Conservation (phyloP, 352 stramenopile genomes). For the Phytophthora idaei region DNA sequence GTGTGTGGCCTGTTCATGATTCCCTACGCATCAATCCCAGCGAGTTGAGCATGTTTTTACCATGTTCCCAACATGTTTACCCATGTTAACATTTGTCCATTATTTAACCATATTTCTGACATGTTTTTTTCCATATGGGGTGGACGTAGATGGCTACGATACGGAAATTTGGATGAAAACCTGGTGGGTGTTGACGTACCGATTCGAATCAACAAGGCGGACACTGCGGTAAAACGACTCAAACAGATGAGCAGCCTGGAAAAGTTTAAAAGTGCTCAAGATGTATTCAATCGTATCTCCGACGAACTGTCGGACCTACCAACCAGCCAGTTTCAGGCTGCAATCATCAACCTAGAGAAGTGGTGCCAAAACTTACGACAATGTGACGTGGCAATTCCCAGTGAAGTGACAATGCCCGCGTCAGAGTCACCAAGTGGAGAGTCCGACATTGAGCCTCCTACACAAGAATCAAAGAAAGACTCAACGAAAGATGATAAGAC, state of each 20-base stretch:
- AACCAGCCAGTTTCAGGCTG: background rate
- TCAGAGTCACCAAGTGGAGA: background rate
- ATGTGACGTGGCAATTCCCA: too few relatives aligned
- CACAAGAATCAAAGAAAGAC: too few relatives aligned
- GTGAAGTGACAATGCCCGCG: background rate
- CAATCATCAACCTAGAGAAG: background rate
- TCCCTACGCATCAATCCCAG: background rate
- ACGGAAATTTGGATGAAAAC: background rate
- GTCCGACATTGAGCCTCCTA: background rate
- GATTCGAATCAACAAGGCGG: background rate
- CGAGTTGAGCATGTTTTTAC: background rate
- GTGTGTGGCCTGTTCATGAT: background rate
- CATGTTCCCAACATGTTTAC: background rate
- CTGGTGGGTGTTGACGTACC: background rate
- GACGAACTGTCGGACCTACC: background rate
- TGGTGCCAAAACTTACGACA: too few relatives aligned
- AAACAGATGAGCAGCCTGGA: background rate
- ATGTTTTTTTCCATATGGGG: background rate
- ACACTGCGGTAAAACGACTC: background rate
- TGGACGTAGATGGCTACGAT: background rate
- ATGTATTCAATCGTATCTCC: background rate
- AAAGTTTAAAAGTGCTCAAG: background rate
- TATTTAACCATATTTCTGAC: background rate
- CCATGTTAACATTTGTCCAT: conserved; percentile 1
- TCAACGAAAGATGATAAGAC: too few relatives aligned